A percentile compares a stretch with the other conserved stretches of the same genome.
Conservation (phyloP, 1,284 basidiomycete species). For the Leccinum proliferum region DNA sequence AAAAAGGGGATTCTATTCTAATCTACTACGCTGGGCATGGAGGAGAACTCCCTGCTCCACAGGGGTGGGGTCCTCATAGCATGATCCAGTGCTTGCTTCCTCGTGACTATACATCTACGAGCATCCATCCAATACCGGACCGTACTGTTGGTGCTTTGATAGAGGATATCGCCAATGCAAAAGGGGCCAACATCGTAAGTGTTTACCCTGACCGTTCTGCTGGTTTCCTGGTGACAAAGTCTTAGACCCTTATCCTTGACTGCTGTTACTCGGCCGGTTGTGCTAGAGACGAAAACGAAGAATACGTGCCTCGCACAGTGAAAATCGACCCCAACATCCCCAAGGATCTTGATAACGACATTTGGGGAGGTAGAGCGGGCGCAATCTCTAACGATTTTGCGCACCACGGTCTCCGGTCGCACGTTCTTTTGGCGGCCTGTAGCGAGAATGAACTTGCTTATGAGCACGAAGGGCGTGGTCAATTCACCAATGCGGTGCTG, state of each 20-base stretch:
- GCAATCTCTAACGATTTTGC: constrained; percentile 37
- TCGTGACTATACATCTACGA: constrained; percentile 45
- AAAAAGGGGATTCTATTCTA: constrained; percentile 51
- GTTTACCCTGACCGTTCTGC: too few relatives aligned
- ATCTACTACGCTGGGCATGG: constrained; percentile 65
- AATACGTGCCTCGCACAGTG: constrained; percentile 34
- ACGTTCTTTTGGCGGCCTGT: constrained; percentile 50
- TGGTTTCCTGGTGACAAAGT: neutral
- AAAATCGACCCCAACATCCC: constrained; percentile 41
- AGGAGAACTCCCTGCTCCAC: constrained; percentile 45
- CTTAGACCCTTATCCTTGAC: constrained; percentile 49
- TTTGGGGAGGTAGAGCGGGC: constrained; percentile 38
- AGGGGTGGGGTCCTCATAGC: constrained; percentile 33
- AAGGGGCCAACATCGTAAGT: constrained; percentile 51
- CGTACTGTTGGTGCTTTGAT: constrained; percentile 52
- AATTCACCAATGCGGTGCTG: constrained; percentile 17
- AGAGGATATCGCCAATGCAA: constrained; percentile 40
- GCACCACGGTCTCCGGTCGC: constrained; percentile 32
- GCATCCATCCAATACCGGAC: constrained; percentile 41
- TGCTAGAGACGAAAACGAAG: constrained; percentile 31
- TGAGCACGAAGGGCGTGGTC: constrained; percentile 10
- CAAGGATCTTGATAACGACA: constrained; percentile 42
- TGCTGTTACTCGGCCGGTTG: constrained; percentile 47
- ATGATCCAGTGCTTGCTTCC: constrained; percentile 53
- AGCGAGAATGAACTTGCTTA: constrained; percentile 35